Evolutionary conservation across 768 basidiomycete genomes (phyloP).

Genomic region (Pisolithus tinctorius): DNA sequence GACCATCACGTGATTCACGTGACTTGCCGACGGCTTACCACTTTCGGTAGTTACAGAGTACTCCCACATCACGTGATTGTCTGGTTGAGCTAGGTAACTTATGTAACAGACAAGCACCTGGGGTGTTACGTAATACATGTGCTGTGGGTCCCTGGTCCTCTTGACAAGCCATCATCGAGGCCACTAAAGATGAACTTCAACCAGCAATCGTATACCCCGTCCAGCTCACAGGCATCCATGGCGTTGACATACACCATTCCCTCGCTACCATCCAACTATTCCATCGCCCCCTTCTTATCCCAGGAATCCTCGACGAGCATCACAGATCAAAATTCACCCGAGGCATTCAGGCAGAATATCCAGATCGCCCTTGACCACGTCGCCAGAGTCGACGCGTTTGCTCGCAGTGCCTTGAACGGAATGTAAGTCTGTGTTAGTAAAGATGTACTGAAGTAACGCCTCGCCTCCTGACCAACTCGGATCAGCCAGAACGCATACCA

Average conservation of each 20-base stretch:
- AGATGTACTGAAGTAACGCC: background rate
- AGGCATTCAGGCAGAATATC: slow-evolving; percentile 55
- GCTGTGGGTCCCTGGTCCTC: no score
- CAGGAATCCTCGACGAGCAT: slow-evolving; percentile 17
- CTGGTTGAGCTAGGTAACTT: no score
- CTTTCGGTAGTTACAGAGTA: no score
- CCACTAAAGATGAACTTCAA: slow-evolving; percentile 3
- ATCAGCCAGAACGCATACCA: slow-evolving; percentile 58
- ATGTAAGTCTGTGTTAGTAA: slow-evolving; percentile 37
- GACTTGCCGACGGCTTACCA: no score
- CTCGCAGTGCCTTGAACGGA: slow-evolving; percentile 41
- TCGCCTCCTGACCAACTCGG: background rate
- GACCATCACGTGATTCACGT: no score
- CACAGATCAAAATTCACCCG: slow-evolving; percentile 52
- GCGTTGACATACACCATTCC: slow-evolving; percentile 12
- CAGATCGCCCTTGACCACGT: slow-evolving; percentile 43
- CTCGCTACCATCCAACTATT: slow-evolving; percentile 10
- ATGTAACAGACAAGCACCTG: no score
- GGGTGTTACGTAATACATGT: no score
- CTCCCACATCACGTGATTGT: no score
- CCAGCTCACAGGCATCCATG: slow-evolving; percentile 12
- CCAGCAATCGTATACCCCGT: slow-evolving; percentile 9
- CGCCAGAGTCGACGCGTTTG: slow-evolving; percentile 39
- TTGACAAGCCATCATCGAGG: no score
- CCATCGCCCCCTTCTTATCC: slow-evolving; percentile 18